Base-by-base conservation (phyloP, 257 asterid genomes). In the Solanum megistacrolobum region DNA sequence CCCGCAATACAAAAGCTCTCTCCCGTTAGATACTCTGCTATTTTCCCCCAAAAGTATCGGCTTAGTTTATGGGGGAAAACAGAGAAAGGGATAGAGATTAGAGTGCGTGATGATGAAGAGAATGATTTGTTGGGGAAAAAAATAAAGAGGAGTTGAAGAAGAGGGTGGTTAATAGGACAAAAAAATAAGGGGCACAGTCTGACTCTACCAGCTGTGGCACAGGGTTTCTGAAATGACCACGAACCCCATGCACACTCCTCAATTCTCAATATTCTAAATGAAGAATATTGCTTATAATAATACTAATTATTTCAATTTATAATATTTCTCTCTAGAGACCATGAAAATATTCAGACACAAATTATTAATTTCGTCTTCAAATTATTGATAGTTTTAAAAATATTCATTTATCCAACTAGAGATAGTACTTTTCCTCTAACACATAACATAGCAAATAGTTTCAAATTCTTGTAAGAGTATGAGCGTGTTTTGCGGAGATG, bases 1-100 rank as follows among this genome's bases (percentile, higher is more conserved):
- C 94, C 94, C 94, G 48, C 94, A 91, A 90, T 82, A 90, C 48
- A 36, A 58, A 88, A 88, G 87, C 92, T 74, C 90, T 11, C 23
- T 23, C 6, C 60, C 60, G 60, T 48, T 2, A 52, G 23, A 52
- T 32, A 32, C 34, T 32, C 4, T 6, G 62, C 23, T 52, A 52
- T 23, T 38, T 38, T 1, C 16, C 65, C 84, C 84, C 84, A 41
- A 41, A 41, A 78, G 8, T 78, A 29, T 78, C 84, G 84, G 36
- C 84, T 41, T 12, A 25, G 36, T 13, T 25, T 78, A 41, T 25
- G 65, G 84, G 35, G n/a, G n/a, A 8, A 75, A 52, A 9, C 3
- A 32, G 43, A 78, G 84, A 87, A 48, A 85, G 84, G 69, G 85
- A 86, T 18, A 23, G 88, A 75, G 86, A 78, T 20, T 32, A 32